Percentiles rank a stretch among this genome's conserved stretches.
Conservation (phyloP, 805 yeast genomes). For the Candida endomychidarum region DNA sequence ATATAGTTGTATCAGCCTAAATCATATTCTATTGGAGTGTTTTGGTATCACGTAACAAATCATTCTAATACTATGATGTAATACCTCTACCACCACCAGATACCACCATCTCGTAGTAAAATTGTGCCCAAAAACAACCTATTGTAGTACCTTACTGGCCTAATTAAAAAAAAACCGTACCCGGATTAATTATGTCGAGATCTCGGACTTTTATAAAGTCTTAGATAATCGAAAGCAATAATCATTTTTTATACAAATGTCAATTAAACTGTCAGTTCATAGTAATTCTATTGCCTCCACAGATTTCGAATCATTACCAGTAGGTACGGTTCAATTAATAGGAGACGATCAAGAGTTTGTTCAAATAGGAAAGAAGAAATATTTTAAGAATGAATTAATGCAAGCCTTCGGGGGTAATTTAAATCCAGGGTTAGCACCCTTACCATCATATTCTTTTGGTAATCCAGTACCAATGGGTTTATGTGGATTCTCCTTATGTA, state of each 20-base stretch:
- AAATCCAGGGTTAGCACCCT: slow-evolving; percentile 32
- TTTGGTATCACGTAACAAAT: no score
- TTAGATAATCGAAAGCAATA: no score
- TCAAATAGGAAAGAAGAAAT: slow-evolving; percentile 29
- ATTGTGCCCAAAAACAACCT: no score
- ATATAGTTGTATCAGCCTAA: no score
- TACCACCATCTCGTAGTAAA: no score
- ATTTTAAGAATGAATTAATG: slow-evolving; percentile 34
- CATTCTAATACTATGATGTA: no score
- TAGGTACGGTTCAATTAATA: slow-evolving; percentile 16
- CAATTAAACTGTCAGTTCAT: neutral
- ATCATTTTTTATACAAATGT: no score
- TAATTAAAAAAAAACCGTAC: slow-evolving; percentile 2
- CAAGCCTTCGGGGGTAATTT: slow-evolving; percentile 39
- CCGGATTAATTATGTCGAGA: slow-evolving; percentile 1
- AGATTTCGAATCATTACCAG: no score
- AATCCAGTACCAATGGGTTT: slow-evolving; percentile 69
- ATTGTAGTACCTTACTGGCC: no score
- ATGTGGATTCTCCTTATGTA: slow-evolving; percentile 60
- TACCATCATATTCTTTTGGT: slow-evolving; percentile 56
- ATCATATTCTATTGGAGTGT: no score
- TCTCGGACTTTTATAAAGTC: slow-evolving; percentile 2
- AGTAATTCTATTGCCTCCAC: no score
- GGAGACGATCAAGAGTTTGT: slow-evolving; percentile 36
- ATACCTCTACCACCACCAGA: no score